These are phyloP conservation scores for Acaromyces ingoldii DNA, from an alignment of 1,284 basidiomycete genomes.

Conservation along the genomic window DNA sequence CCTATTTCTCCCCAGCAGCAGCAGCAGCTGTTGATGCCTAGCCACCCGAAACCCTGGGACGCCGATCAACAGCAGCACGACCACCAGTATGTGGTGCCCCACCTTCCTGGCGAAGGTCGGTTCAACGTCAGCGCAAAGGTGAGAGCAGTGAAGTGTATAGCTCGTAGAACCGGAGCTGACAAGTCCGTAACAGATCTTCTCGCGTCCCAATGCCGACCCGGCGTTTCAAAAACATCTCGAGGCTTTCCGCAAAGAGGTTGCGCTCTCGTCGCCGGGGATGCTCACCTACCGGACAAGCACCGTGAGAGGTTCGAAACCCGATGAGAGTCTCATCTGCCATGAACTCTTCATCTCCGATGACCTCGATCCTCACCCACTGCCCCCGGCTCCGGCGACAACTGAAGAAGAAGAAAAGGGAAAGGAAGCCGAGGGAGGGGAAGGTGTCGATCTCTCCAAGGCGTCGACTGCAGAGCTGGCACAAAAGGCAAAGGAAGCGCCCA, in stretches of 20 bases:
- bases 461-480: constrained; percentile 7
- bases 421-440: constrained; percentile 18
- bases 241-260: constrained; percentile 36
- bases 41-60: too few species aligned
- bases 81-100: constrained; percentile 32
- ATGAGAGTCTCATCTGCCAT: constrained; percentile 42
- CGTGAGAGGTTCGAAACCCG: constrained; percentile 26
- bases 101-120: constrained; percentile 40
- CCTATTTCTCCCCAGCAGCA: too few species aligned
- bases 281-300: constrained; percentile 41
- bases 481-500: constrained; percentile 7
- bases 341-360: constrained; percentile 43
- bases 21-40: too few species aligned
- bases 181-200: constrained; percentile 19
- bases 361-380: constrained; percentile 35
- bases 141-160: background rate
- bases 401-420: constrained; percentile 11
- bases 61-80: constrained; percentile 12
- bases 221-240: constrained; percentile 37
- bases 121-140: constrained; percentile 41
- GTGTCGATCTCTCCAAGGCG: constrained; percentile 13
- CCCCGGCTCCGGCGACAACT: constrained; percentile 5
- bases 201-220: constrained; percentile 36
- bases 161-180: background rate
- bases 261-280: constrained; percentile 39